Percentiles rank a stretch among this genome's conserved stretches.
phyloP scores from a whole-genome alignment of 2,329 filamentous ascomycete species.

The Knufia fluminis region DNA sequence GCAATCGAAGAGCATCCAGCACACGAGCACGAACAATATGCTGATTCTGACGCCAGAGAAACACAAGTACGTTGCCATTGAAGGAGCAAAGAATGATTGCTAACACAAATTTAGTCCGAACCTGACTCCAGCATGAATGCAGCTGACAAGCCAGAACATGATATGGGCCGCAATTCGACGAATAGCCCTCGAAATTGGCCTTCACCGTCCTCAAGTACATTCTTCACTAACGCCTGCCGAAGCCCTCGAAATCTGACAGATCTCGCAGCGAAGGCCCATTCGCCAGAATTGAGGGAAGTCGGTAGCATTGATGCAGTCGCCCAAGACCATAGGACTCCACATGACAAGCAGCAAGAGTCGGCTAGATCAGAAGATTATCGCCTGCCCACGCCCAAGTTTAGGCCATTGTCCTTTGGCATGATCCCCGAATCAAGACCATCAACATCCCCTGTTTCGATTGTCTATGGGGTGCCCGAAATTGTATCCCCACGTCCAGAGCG shows the following conservation, averaged over 20 bases:
- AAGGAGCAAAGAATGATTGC: not conserved
- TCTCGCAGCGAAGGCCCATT: conserved; percentile 22
- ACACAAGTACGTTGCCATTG: not conserved
- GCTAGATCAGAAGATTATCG: not conserved
- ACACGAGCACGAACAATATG: not conserved
- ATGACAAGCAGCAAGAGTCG: conserved; percentile 7
- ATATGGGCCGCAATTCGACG: not conserved
- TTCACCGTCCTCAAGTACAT: conserved; percentile 15
- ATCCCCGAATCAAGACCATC: conserved; percentile 12
- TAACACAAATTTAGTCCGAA: not conserved
- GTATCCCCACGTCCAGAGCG: conserved; percentile 26
- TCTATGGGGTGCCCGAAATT: conserved; percentile 18
- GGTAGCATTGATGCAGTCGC: not conserved
- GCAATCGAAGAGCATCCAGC: not conserved
- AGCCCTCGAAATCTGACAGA: conserved; percentile 21
- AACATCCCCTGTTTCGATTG: conserved; percentile 18
- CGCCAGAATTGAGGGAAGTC: conserved; percentile 9
- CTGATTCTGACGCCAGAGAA: not conserved
- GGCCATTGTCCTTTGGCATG: conserved; percentile 16
- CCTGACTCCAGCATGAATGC: not conserved
- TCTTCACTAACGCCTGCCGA: conserved; percentile 20
- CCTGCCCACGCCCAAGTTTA: conserved; percentile 17
- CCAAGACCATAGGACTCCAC: conserved; percentile 4
- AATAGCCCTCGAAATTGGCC: not conserved
- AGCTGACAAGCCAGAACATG: not conserved